Evolutionary conservation across 208 protist genomes (phyloP).

Genomic region (Phytomonas sp.): DNA sequence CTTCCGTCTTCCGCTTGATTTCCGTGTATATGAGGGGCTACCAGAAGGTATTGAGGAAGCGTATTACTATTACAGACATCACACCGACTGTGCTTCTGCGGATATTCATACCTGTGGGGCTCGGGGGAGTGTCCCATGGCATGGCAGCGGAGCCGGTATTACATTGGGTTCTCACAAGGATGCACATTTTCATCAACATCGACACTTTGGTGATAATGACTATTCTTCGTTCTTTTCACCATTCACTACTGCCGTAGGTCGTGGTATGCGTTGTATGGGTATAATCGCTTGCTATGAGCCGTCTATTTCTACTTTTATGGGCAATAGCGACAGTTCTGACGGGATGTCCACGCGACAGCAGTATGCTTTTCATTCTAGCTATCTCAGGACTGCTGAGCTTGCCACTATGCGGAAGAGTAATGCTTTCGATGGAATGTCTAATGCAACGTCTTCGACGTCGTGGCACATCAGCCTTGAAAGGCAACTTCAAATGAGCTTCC

Average conservation of each 20-base stretch:
- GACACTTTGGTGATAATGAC: background rate
- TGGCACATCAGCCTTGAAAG: background rate
- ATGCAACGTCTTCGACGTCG: background rate
- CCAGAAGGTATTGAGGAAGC: background rate
- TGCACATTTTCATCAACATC: background rate
- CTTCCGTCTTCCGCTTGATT: constrained; percentile 71
- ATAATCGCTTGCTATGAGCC: constrained; percentile 61
- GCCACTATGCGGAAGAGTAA: background rate
- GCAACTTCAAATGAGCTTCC: background rate
- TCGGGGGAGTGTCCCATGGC: background rate
- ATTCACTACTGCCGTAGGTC: constrained; percentile 36
- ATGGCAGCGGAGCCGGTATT: background rate
- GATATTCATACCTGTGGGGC: background rate
- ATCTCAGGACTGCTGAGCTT: background rate
- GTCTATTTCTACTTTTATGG: background rate
- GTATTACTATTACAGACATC: background rate
- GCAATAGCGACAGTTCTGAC: background rate
- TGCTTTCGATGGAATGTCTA: background rate
- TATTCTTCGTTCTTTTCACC: constrained; percentile 5
- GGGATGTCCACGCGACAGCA: background rate
- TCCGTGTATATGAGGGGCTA: constrained; percentile 11
- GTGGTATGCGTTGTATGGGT: constrained; percentile 37
- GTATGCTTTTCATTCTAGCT: background rate
- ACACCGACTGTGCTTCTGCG: background rate
- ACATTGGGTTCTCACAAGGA: background rate